Evolutionary conservation across 169 alveolate species (phyloP), one percentile per base, ranked within the genome.

Genomic region (Eimeria maxima): DNA sequence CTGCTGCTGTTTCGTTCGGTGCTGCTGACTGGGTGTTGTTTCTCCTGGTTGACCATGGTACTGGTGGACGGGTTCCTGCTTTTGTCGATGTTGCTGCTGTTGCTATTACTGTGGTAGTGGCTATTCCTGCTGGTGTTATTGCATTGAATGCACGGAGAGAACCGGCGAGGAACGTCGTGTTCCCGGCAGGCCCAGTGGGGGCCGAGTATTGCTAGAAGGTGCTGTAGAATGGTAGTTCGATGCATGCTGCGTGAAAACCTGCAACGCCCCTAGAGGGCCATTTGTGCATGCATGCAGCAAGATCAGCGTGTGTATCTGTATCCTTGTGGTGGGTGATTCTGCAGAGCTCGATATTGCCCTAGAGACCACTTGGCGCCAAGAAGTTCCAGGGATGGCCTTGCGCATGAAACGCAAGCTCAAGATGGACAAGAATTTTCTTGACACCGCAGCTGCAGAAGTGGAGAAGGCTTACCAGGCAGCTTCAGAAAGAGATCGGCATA

Each of bases 331-430:
- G 50, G 29, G 18, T 27, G 71, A 53, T 14, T 11, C 60, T 53
- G 60, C 93, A 63, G 80, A 55, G 4, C 42, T 86, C 11, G 93
- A 63, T 80, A 3, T 60, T 14, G 93, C 76, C 22, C 65, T 63
- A 20, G 80, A 60, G 57, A 29, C 10, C 1, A 53, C 80, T 3
- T 63, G 93, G 76, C 63, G 78, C 8, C 27, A 45, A 1, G 53
- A 1, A 3, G 63, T 63, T 24, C 63, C 80, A 4, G 60, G 63
- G 3, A 27, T 60, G 42, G 93, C 80, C 3, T 1, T 81, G 78
- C 81, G 78, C 10, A 6, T 60, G 29, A 11, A 10, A 13, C 11
- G 76, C 63, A 60, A 86, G 80, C 33, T 86, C 55, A 38, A 8
- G 14, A 24, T 2, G 55, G 60, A 24, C 93, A 55, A 5, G 8